Percentiles rank a stretch among this genome's conserved stretches.
Conservation (phyloP, 495 filamentous ascomycete species). For the Thermochaetoides thermophila region DNA sequence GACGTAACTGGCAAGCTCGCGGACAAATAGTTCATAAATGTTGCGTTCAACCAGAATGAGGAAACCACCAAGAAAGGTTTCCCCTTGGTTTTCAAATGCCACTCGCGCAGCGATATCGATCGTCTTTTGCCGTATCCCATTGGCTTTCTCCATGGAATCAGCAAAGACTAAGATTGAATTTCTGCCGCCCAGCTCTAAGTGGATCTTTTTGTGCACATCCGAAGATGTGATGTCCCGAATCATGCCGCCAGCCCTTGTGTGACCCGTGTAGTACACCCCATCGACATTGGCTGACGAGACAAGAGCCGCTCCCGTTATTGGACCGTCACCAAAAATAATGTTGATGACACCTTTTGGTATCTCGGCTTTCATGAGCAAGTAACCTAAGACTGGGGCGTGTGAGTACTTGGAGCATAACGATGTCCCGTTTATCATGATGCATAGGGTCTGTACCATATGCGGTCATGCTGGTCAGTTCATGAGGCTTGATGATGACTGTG, state of each 20-base stretch:
- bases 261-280: conserved; percentile 41
- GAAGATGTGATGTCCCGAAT: conserved; percentile 20
- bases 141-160: conserved; percentile 45
- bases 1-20: conserved; percentile 48
- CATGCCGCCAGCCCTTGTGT: conserved; percentile 25
- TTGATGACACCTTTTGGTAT: conserved; percentile 39
- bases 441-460: conserved; percentile 39
- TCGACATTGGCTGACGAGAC: conserved; percentile 31
- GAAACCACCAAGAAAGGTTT: conserved; percentile 71
- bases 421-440: conserved; percentile 9
- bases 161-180: conserved; percentile 52
- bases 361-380: conserved; percentile 27
- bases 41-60: conserved; percentile 64
- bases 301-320: conserved; percentile 33
- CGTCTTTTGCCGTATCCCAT: conserved; percentile 38
- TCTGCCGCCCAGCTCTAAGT: conserved; percentile 68
- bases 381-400: conserved; percentile 17
- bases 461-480: conserved; percentile 23
- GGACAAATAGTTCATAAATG: conserved; percentile 57
- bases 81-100: conserved; percentile 51
- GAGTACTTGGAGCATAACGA: conserved; percentile 6
- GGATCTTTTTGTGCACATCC: conserved; percentile 50
- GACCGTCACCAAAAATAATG: conserved; percentile 36
- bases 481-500: conserved; percentile 17
- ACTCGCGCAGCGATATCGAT: conserved; percentile 61